These are phyloP conservation scores for Blastobotrys malaysiensis DNA, from an alignment of 1,139 yeast genomes.

Conservation along the genomic window DNA sequence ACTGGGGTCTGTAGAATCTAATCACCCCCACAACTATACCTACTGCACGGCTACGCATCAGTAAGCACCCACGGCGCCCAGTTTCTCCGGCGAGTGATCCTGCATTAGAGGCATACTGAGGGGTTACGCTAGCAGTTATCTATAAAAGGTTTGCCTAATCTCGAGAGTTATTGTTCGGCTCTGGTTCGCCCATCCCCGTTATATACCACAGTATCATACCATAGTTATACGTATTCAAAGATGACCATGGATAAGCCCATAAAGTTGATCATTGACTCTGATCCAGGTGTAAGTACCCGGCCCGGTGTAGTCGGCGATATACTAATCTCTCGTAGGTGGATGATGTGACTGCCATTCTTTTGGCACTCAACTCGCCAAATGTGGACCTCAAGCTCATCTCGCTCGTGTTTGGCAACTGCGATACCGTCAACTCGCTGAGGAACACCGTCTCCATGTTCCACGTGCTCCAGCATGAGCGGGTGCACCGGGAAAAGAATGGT, in stretches of 20 bases:
- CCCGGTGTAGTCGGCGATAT: too few species aligned
- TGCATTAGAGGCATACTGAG: not conserved
- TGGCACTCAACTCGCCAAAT: constrained; percentile 33
- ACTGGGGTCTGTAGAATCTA: too few species aligned
- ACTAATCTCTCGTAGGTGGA: constrained; percentile 25
- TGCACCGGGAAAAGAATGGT: constrained; percentile 22
- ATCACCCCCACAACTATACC: too few species aligned
- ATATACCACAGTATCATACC: too few species aligned
- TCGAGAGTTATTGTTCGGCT: not conserved
- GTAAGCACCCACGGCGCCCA: not conserved
- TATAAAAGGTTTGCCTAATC: not conserved
- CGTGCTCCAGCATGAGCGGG: constrained; percentile 32
- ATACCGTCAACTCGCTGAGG: constrained; percentile 32
- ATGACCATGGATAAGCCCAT: constrained; percentile 1
- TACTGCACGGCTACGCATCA: too few species aligned
- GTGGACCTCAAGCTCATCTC: constrained; percentile 35
- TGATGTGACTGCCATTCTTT: constrained; percentile 37
- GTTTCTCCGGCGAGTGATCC: not conserved
- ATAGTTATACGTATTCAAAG: not conserved
- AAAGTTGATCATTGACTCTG: constrained; percentile 36
- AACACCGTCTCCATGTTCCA: constrained; percentile 35
- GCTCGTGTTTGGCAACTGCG: constrained; percentile 39
- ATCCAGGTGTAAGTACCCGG: constrained; percentile 30
- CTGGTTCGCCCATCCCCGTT: not conserved
- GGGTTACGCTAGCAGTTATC: not conserved